Evolutionary conservation across 1,284 basidiomycete genomes (phyloP), one percentile per base, ranked within the genome.

Genomic region (Heterobasidion irregulare): DNA sequence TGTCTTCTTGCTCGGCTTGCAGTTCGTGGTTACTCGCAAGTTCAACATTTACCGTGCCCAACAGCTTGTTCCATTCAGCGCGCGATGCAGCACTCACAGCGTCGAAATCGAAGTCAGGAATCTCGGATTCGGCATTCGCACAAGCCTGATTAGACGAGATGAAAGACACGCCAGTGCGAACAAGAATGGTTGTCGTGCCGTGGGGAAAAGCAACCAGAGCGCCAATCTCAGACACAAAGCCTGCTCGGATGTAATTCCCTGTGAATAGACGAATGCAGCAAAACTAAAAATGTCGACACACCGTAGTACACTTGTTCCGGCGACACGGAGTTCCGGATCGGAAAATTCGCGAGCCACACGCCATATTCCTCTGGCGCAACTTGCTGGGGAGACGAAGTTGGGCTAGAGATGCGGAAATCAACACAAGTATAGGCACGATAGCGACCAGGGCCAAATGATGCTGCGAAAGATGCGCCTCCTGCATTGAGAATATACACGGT

Each of bases 61-160:
- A 68, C 0, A 82, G 59, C 36, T 83, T 80, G 58, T 79, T 79
- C 83, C 83, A 86, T 52, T 71, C 65, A 8, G 68, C 70, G 45
- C 77, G 67, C 35, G 73, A 75, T 10, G 72, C 72, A 3, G 63
- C 62, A 15, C 70, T 68, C 2, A 80, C 74, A 2, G 63, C 63
- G 6, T 78, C 76, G 60, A 85, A 84, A 59, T 80, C 75, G 57
- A 77, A 82, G 58, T 77, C 71, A 0, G 78, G 77, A n/a, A 84
- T 82, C 61, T 86, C 83, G 47, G 74, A 70, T 61, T 80, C 78
- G 0, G 82, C 82, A 59, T 81, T 84, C 0, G 69, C 58, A 61
- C 83, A 86, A 0, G 83, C 83, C 61, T 83, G 80, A 3, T 74
- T 75, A 6, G 72, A 65, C 3, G 82, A 84, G 50, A 84, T 79